These are phyloP conservation scores for Fomitopsis pinicola DNA, from an alignment of 1,284 basidiomycete species.

Conservation along the genomic window DNA sequence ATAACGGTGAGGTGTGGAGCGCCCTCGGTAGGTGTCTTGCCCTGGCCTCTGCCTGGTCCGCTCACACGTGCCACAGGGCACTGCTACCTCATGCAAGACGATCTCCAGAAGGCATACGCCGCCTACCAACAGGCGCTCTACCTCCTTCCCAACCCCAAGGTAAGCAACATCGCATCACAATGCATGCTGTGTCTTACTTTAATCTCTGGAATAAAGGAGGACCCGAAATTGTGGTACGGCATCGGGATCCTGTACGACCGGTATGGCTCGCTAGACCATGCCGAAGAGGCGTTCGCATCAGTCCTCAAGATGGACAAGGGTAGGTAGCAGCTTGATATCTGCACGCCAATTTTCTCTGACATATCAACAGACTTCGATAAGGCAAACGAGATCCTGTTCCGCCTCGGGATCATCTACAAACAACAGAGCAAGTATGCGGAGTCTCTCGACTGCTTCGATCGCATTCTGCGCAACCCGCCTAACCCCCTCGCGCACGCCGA, in stretches of 20 bases:
- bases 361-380: slow-evolving; percentile 83
- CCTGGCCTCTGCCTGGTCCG: slow-evolving; percentile 15
- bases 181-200: slow-evolving; percentile 7
- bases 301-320: slow-evolving; percentile 97
- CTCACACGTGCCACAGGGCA: slow-evolving; percentile 54
- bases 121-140: slow-evolving; percentile 99
- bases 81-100: slow-evolving; percentile 99
- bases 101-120: slow-evolving; percentile 97
- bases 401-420: slow-evolving; percentile 99
- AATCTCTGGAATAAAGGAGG: slow-evolving; percentile 48
- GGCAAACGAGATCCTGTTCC: slow-evolving; percentile 98
- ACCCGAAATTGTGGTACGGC: slow-evolving; percentile 99
- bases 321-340: slow-evolving; percentile 26
- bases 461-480: slow-evolving; percentile 93
- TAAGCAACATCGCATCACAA: slow-evolving; percentile 24
- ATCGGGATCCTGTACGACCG: slow-evolving; percentile 99
- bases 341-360: background rate
- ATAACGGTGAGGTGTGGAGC: slow-evolving; percentile 94
- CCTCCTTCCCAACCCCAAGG: slow-evolving; percentile 93
- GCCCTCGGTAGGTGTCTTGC: slow-evolving; percentile 64
- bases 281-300: slow-evolving; percentile 96
- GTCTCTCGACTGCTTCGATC: slow-evolving; percentile 89
- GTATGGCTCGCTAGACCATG: slow-evolving; percentile 97
- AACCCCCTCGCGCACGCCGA: slow-evolving; percentile 94
- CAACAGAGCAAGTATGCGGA: slow-evolving; percentile 92